Conservation (phyloP, 176 grass and related monocot genomes). For the Zoysia japonica region DNA sequence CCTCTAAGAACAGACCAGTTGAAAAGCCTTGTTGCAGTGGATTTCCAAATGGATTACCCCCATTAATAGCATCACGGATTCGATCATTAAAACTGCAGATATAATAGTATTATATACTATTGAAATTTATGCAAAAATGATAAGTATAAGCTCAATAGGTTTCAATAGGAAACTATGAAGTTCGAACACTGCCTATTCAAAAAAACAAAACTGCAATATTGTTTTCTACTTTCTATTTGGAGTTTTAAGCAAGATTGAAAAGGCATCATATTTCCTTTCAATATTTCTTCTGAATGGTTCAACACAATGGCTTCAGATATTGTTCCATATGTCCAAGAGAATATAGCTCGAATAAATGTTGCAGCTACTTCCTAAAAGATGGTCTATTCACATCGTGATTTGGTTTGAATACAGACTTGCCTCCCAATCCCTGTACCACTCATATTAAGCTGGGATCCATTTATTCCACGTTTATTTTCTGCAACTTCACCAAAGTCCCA, state of each 20-base stretch:
- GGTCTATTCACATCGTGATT: neutral
- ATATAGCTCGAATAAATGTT: neutral
- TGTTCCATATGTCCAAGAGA: neutral
- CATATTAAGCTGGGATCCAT: conserved; percentile 92
- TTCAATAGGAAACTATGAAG: neutral
- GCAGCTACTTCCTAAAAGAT: neutral
- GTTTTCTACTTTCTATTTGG: neutral
- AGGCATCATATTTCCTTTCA: conserved; percentile 2
- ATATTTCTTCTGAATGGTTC: neutral
- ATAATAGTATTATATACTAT: conserved; percentile 4
- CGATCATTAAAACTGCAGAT: conserved; percentile 89
- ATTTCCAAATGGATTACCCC: conserved; percentile 87
- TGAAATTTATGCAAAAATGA: neutral
- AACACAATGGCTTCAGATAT: neutral
- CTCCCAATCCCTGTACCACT: conserved; percentile 78
- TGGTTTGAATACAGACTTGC: conserved; percentile 45
- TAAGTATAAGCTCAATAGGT: conserved; percentile 5
- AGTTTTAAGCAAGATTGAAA: neutral
- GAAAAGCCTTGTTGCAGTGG: conserved; percentile 87
- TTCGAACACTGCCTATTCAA: conserved; percentile 5
- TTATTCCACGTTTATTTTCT: conserved; percentile 81
- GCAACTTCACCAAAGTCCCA: conserved; percentile 95
- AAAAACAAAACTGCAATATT: neutral
- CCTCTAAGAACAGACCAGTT: conserved; percentile 85
- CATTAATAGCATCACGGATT: conserved; percentile 88